phyloP scores from a whole-genome alignment of 2,329 filamentous ascomycete species.

The Leptographium wingfieldii region DNA sequence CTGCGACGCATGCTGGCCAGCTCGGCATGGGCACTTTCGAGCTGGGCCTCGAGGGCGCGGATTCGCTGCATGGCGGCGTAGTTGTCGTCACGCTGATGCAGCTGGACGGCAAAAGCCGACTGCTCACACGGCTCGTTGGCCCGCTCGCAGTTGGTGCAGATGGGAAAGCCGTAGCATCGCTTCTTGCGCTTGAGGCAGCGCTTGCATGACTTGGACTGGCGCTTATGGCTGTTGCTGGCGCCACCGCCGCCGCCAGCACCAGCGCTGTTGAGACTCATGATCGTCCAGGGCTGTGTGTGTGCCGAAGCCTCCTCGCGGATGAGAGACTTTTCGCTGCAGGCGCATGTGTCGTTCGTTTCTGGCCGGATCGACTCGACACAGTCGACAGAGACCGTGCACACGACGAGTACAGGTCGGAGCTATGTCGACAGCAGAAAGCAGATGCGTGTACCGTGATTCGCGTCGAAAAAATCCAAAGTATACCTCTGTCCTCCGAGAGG shows the following conservation, averaged over 20 bases:
- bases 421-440: neutral
- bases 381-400: neutral
- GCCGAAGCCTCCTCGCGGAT: neutral
- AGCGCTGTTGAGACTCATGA: neutral
- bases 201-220: constrained; percentile 8
- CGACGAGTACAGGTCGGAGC: neutral
- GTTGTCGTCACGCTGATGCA: constrained; percentile 4
- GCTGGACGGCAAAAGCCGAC: constrained; percentile 5
- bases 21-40: constrained; percentile 1
- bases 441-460: neutral
- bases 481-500: neutral
- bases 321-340: neutral
- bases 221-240: neutral
- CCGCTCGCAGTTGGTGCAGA: constrained; percentile 7
- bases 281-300: neutral
- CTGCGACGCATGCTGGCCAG: neutral
- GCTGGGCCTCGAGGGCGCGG: constrained; percentile 4
- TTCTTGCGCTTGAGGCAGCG: constrained; percentile 7
- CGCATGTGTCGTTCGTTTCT: neutral
- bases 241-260: neutral
- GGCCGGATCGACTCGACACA: neutral
- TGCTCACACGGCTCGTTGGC: constrained; percentile 6
- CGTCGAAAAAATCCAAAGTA: neutral
- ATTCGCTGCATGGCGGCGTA: constrained; percentile 2
- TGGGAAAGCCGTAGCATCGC: constrained; percentile 8